Base-by-base conservation (phyloP, 2,329 filamentous ascomycete species). In the Venturiaceae sp. region DNA sequence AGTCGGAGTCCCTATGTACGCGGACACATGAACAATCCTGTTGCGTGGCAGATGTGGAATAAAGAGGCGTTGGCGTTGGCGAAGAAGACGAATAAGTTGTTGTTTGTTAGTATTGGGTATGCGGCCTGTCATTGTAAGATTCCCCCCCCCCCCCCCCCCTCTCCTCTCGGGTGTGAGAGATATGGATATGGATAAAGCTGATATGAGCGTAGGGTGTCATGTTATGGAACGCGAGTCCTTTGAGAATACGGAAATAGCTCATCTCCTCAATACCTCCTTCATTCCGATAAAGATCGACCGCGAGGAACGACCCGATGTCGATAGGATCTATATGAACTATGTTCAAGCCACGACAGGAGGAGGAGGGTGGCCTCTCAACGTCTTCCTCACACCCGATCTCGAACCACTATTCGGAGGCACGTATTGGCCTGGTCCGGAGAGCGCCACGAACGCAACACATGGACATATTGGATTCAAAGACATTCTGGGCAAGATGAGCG, bases 271-370 rank as follows among this genome's bases (percentile, higher is more conserved):
- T 75, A 79, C 86, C 61, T 83, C 84, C 59, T 99, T 97, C 71
- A 84, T 99, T 47, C 92, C 94, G 3, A 85, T 97, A 70, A 88
- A 96, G 66, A 83, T 97, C 67, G 94, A 99, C 72, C 84, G 92
- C 61, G 94, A 99, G 73, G 90, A 96, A 73, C 85, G 92, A 28
- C 92, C 92, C 8, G 92, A 97, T 68, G 84, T 97, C 63, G 94
- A 99, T 68, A 85, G 88, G 62, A 92, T 97, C 63, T 97, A 97
- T 72, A 96, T 96, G 90, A 96, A 96, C 75, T 99, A 96, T 71
- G 87, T 96, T 41, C 91, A 96, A 70, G 92, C 92, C 1, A 92
- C 94, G 11, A 95, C 88, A 60, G 91, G 88, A 21, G 86, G 83
- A 1, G 92, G 91, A 9, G 94, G 94, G 39, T 97, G 94, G 92